Evolutionary conservation across 768 basidiomycete genomes (phyloP), one percentile per base, ranked within the genome.

Genomic region (Rhodocollybia butyracea): DNA sequence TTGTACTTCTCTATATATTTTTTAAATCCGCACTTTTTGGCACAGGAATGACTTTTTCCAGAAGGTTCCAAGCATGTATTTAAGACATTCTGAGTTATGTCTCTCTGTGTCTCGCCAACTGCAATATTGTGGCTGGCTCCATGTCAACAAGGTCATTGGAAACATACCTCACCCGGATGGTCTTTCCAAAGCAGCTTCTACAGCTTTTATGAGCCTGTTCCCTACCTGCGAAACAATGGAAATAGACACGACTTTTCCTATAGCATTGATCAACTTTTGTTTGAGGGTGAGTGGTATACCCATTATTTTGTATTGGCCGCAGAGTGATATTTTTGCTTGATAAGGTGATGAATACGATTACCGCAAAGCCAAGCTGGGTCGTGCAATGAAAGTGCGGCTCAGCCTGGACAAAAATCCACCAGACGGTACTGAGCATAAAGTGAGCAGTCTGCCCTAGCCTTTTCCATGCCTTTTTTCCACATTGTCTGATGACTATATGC

Each of bases 131-230:
- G 97, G 97, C 41, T 85, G 86, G 52, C 83, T 99, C 57, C 89
- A 89, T 54, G 92, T 98, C 54, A 98, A 98, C 82, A 97, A 98
- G 71, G 96, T 98, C 60, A 82, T 94, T 60, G 94, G 96, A 54
- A 97, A 92, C 72, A 89, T 98, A 68, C 91, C 63, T 94, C 92
- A 5, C 95, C 94, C 1, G 97, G 97, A 29, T 83, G 88, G 41
- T 92, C 93, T n/a, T 99, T 95, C 88, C 94, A 95, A 69, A 79
- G 84, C 40, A 88, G 86, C 65, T 74, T 80, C 51, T 84, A 87
- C 59, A 84, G 90, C 69, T 77, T 91, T 40, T 86, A 93, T 65
- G 91, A 94, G 58, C 82, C 98, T 48, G 94, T 98, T 2, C 97
- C 97, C 0, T 99, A 98, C 73, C 83, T 99, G 39, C 83, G 86